A percentile compares a stretch with the other conserved stretches of the same genome.
Conservation (phyloP, 1,139 yeast species). For the Pichia terricola region DNA sequence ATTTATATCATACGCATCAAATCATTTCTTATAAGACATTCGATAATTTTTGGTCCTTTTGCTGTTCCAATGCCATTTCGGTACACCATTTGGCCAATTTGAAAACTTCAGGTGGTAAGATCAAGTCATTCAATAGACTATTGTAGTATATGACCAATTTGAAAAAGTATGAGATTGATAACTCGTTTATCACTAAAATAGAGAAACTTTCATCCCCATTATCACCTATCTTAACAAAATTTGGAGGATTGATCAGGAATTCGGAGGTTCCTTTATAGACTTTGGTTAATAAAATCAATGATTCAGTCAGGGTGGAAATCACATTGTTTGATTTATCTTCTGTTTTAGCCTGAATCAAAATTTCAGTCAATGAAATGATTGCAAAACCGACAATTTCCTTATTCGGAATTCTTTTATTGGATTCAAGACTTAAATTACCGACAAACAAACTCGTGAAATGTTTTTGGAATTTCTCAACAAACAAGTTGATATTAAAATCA, state of each 20-base stretch:
- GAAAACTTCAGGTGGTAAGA: conserved; percentile 51
- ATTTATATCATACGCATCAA: no score
- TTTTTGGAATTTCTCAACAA: no score
- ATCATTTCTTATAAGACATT: conserved; percentile 3
- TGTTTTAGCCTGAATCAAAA: conserved; percentile 50
- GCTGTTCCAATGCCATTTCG: conserved; percentile 53
- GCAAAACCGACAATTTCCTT: conserved; percentile 56
- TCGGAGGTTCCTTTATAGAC: conserved; percentile 48
- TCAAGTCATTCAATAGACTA: conserved; percentile 51
- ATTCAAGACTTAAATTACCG: conserved; percentile 39
- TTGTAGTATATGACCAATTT: conserved; percentile 57
- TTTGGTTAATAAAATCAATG: conserved; percentile 47
- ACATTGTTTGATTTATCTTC: conserved; percentile 53
- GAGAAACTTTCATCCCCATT: conserved; percentile 14
- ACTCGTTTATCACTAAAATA: conserved; percentile 48
- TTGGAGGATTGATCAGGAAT: conserved; percentile 30
- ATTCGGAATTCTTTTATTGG: conserved; percentile 49
- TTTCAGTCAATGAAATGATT: conserved; percentile 48
- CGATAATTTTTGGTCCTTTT: conserved; percentile 19
- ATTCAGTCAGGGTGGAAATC: conserved; percentile 45
- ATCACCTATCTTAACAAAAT: conserved; percentile 25
- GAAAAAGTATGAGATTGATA: conserved; percentile 53
- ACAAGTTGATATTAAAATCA: not conserved
- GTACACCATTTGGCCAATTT: conserved; percentile 65
- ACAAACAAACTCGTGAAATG: not conserved